These are phyloP conservation scores for Umbellularia californica DNA, from an alignment of 164 flowering plant species.

Conservation along the genomic window DNA sequence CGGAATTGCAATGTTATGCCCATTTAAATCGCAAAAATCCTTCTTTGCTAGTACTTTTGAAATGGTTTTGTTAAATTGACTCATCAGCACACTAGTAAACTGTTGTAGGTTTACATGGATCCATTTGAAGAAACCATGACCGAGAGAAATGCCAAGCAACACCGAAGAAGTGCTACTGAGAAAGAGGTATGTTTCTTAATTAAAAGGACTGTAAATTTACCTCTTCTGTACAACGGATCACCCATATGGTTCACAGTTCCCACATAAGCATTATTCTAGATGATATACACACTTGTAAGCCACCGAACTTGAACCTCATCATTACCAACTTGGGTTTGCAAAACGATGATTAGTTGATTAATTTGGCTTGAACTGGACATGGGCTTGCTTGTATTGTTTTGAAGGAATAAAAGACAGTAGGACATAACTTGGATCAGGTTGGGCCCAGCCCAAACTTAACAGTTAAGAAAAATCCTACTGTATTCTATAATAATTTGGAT, in stretches of 20 bases:
- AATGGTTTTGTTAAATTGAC: constrained; percentile 1
- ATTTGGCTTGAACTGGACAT: neutral
- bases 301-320: neutral
- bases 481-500: too few relatives aligned
- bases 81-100: neutral
- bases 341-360: neutral
- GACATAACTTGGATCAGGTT: too few relatives aligned
- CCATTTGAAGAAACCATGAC: constrained; percentile 87
- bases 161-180: constrained; percentile 88
- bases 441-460: too few relatives aligned
- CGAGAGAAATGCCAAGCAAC: constrained; percentile 64
- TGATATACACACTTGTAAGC: neutral
- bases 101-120: constrained; percentile 62
- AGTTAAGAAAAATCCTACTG: too few relatives aligned
- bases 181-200: constrained; percentile 53
- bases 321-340: neutral
- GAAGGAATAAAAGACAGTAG: too few relatives aligned
- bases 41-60: neutral
- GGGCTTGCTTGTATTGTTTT: neutral
- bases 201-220: neutral
- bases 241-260: neutral
- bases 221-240: neutral
- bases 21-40: neutral
- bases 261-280: neutral
- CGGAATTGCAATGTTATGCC: neutral